Conservation (phyloP, 1,139 yeast species). For the Taiozyma sp. region DNA sequence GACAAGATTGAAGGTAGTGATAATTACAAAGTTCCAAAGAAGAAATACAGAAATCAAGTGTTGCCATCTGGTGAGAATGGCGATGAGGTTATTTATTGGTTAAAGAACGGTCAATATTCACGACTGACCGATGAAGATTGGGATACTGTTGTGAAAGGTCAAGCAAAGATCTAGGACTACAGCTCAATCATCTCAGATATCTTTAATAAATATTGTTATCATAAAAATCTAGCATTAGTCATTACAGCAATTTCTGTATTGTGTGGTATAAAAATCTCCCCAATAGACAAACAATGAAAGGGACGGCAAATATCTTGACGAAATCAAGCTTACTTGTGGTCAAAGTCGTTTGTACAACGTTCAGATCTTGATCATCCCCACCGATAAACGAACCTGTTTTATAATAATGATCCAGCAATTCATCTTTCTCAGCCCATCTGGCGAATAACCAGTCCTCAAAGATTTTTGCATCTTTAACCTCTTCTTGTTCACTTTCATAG, state of each 20-base stretch:
- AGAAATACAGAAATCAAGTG: slow-evolving; percentile 66
- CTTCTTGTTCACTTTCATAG: slow-evolving; percentile 39
- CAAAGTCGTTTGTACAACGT: slow-evolving; percentile 21
- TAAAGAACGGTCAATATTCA: slow-evolving; percentile 51
- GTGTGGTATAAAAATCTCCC: slow-evolving; percentile 1
- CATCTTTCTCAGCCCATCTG: slow-evolving; percentile 81
- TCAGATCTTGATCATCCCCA: slow-evolving; percentile 6
- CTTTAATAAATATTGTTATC: neutral
- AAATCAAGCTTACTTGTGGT: slow-evolving; percentile 25
- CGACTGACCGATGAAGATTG: slow-evolving; percentile 57
- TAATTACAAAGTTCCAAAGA: slow-evolving; percentile 85
- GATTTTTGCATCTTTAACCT: slow-evolving; percentile 33
- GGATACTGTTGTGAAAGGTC: slow-evolving; percentile 39
- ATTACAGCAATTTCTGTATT: neutral
- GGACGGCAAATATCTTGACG: slow-evolving; percentile 30
- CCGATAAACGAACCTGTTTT: slow-evolving; percentile 49
- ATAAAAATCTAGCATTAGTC: neutral
- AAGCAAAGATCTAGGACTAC: slow-evolving; percentile 22
- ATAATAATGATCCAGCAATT: slow-evolving; percentile 55
- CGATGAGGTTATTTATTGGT: slow-evolving; percentile 64
- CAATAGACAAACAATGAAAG: slow-evolving; percentile 19
- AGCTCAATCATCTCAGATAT: no score
- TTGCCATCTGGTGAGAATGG: slow-evolving; percentile 70
- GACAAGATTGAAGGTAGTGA: slow-evolving; percentile 62
- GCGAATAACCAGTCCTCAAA: slow-evolving; percentile 76